phyloP scores from a whole-genome alignment of 441 rosid species.

The Corymbia calophylla region DNA sequence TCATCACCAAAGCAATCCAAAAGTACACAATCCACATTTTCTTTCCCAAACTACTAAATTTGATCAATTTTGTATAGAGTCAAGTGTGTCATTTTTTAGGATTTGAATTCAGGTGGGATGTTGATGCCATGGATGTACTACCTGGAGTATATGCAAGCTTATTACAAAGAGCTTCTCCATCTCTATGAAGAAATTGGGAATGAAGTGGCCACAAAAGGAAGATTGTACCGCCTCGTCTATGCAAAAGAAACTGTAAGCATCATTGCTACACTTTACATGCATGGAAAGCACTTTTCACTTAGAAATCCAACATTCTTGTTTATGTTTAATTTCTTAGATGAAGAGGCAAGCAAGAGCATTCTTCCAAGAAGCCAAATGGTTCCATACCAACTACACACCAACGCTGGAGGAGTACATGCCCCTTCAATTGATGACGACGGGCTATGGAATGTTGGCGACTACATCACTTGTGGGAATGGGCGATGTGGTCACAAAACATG shows the following conservation, averaged over 20 bases:
- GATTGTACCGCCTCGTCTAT: not conserved
- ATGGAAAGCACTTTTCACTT: not conserved
- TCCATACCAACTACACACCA: not conserved
- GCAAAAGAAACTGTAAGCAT: not conserved
- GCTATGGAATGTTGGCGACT: not conserved
- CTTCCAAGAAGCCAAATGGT: not conserved
- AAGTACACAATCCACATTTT: not conserved
- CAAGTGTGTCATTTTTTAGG: not conserved
- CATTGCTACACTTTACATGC: not conserved
- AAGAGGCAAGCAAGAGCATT: not conserved
- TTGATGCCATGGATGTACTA: not conserved
- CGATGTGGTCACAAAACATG: not conserved
- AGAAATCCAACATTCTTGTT: not conserved
- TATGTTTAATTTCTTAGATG: not conserved
- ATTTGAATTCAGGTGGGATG: not conserved
- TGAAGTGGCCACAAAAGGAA: not conserved
- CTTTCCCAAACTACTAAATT: not conserved
- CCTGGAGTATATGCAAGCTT: not conserved
- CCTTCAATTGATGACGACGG: not conserved
- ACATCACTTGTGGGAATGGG: not conserved
- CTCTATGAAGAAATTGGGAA: not conserved
- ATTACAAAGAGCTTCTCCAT: not conserved
- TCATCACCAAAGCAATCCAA: not conserved
- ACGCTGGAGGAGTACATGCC: not conserved
- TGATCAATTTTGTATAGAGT: not conserved